Base-by-base conservation (phyloP, 208 protist species). In the Trypanosoma mega region DNA sequence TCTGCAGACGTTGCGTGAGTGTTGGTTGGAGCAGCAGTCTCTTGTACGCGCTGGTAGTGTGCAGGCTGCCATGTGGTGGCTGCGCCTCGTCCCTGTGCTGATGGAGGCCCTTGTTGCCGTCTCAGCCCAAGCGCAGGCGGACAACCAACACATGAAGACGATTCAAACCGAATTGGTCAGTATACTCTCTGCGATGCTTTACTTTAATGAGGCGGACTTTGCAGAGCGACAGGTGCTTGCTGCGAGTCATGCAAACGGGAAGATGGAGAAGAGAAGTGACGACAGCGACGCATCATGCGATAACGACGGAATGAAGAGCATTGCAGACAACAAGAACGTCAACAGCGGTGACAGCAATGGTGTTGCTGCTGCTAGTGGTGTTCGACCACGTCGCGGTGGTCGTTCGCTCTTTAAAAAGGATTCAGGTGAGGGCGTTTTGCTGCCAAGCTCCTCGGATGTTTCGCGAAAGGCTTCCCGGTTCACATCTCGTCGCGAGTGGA, bases 11-110 rank as follows among this genome's bases (percentile, higher is more conserved):
- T 36, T 90, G 8, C 55, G 56, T 34, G 36, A 59, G 11, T 72
- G 53, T 48, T 90, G 78, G 78, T 14, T 50, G 14, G 51, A 18
- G 1, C 33, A 72, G 9, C 52, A 80, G 24, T 31, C 39, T 7
- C 18, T 54, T 1, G 34, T 86, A 47, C 69, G 73, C 3, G 39
- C 71, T 20, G 68, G 74, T 24, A 78, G 82, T 34, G 37, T 65
- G 14, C 21, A 24, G n/a, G 36, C 52, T 20, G 72, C 64, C 14
- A 60, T 77, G 31, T 77, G 71, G 71, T 77, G 71, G 71, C 44
- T 77, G 33, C 63, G 61, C 34, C 41, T 69, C 7, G 49, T 77
- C 9, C 71, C 71, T n/a, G 29, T 61, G 2, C 3, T 77, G 14
- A 12, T 72, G 26, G 62, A 77, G 24, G 31, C 23, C 2, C 37